Conservation (phyloP, 805 yeast species). For the Scheffersomyces amazonensis region DNA sequence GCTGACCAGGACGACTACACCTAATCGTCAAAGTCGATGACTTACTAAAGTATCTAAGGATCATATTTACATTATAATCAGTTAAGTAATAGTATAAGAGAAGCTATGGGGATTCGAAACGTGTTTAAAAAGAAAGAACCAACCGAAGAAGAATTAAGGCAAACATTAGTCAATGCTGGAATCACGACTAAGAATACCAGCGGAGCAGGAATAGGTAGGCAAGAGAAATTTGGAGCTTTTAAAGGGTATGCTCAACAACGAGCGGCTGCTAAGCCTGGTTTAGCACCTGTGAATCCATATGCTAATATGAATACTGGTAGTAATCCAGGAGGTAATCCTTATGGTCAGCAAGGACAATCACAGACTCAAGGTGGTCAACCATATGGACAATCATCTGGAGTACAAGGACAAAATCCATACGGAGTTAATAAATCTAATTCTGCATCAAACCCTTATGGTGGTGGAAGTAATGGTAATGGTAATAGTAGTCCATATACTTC, state of each 20-base stretch:
- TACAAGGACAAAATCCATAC: constrained; percentile 5
- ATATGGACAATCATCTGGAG: constrained; percentile 3
- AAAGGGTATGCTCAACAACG: constrained; percentile 46
- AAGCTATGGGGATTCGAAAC: constrained; percentile 48
- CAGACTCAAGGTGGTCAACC: constrained; percentile 5
- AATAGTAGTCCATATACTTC: constrained; percentile 6
- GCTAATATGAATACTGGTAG: constrained; percentile 22
- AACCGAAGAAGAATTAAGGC: constrained; percentile 44
- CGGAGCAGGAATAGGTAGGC: constrained; percentile 26
- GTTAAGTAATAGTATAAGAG: no score
- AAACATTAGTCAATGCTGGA: constrained; percentile 38
- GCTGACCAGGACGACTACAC: no score
- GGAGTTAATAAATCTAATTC: constrained; percentile 5
- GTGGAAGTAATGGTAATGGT: constrained; percentile 5
- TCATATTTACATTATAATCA: no score
- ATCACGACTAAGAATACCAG: constrained; percentile 35
- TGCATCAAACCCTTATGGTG: constrained; percentile 4
- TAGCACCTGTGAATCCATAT: constrained; percentile 38
- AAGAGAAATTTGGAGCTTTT: constrained; percentile 52
- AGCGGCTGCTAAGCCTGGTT: constrained; percentile 28
- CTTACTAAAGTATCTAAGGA: no score
- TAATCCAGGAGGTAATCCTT: constrained; percentile 2
- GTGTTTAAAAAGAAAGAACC: constrained; percentile 50
- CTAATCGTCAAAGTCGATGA: no score
- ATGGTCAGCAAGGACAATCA: constrained; percentile 8